Evolutionary conservation across 2,329 filamentous ascomycete genomes (phyloP).

Genomic region (Emericellopsis cladophorae): DNA sequence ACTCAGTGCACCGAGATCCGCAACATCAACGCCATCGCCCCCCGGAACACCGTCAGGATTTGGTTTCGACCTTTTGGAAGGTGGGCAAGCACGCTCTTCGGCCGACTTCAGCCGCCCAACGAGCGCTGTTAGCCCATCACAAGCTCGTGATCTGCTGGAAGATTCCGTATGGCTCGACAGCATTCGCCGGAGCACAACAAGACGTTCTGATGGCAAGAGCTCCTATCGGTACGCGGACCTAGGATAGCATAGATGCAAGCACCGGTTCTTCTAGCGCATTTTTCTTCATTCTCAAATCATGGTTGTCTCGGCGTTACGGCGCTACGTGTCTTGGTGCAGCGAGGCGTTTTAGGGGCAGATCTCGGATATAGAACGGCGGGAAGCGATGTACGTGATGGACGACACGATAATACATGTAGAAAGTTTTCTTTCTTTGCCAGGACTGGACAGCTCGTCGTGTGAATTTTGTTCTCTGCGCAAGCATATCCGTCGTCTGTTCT

Average conservation of each 20-base stretch:
- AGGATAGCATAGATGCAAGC: constrained; percentile 4
- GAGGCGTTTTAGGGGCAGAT: too few species aligned
- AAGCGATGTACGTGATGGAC: too few species aligned
- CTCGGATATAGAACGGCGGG: too few species aligned
- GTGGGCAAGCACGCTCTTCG: constrained; percentile 13
- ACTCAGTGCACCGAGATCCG: constrained; percentile 38
- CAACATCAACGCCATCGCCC: constrained; percentile 23
- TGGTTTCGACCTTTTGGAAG: constrained; percentile 45
- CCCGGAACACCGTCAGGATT: constrained; percentile 29
- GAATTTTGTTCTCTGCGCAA: too few species aligned
- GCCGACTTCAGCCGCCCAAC: constrained; percentile 43
- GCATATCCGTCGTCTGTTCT: too few species aligned
- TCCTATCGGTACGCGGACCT: constrained; percentile 18
- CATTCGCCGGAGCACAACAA: constrained; percentile 76
- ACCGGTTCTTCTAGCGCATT: neutral
- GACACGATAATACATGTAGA: too few species aligned
- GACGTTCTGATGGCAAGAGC: constrained; percentile 30
- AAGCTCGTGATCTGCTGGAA: constrained; percentile 75
- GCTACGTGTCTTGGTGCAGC: too few species aligned
- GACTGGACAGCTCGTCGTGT: too few species aligned
- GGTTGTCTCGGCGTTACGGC: neutral
- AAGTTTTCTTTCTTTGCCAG: too few species aligned
- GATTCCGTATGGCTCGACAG: constrained; percentile 90
- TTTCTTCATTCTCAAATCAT: neutral
- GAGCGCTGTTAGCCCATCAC: constrained; percentile 60